Base-by-base conservation (phyloP, 2,329 filamentous ascomycete species). In the Clonostachys rhizophaga region DNA sequence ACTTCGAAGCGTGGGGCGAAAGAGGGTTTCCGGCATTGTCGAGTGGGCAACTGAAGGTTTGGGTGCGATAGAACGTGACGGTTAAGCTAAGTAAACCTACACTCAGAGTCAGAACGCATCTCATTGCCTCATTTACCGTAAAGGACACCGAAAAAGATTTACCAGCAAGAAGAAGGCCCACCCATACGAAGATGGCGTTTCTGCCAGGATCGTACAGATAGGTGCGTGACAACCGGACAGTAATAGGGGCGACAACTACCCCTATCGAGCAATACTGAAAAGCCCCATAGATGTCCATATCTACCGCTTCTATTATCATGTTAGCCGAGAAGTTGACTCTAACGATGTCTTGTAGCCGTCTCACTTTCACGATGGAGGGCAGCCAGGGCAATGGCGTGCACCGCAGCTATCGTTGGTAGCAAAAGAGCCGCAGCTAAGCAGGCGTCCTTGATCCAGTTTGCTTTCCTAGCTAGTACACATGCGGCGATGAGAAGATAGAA, bases 111-210 rank as follows among this genome's bases (percentile, higher is more conserved):
- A 12, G 36, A 20, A 5, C 14, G 43, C 33, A 13, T 44, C 7
- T 3, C 9, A 40, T 20, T 35, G 24, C 24, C 24, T 30, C 24
- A 5, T 30, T 30, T 7, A 9, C 24, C 5, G 8, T 34, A 33
- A 14, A 24, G 40, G 13, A 34, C 7, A 10, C 16, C 3, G 16
- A 37, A 12, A 39, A 8, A 39, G 17, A 49, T 71, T 62, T 49
- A 77, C 81, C 83, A 20, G 78, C 73, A 12, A 87, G 68, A 30
- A 86, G 63, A 3, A 87, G 64, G 5, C 71, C 69, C 1, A 81
- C 82, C 83, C 84, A 87, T 1, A 84, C 34, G 53, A 86, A 87
- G 46, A 87, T 85, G 41, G 78, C 75, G 51, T 86, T 85, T 35
- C 83, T 71, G 3, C 82, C 83, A 0, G 78, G 79, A 18, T 78